These are phyloP conservation scores for Exophiala viscosa DNA, from an alignment of 2,329 filamentous ascomycete species.

Conservation along the genomic window DNA sequence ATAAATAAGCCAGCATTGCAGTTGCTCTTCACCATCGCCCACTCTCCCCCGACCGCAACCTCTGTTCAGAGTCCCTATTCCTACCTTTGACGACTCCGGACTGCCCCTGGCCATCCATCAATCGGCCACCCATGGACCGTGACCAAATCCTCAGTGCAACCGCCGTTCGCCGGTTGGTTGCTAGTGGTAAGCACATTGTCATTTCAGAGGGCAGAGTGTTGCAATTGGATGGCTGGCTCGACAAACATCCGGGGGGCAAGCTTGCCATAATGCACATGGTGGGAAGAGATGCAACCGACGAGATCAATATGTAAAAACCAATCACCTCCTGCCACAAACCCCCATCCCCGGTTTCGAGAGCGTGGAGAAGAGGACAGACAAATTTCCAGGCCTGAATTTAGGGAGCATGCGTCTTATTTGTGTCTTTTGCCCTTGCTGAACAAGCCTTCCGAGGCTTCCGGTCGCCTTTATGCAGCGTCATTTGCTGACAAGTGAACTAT, in stretches of 20 bases:
- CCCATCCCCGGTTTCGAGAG: slow-evolving; percentile 69
- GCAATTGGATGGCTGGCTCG: slow-evolving; percentile 83
- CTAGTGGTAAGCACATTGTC: slow-evolving; percentile 72
- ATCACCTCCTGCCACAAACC: slow-evolving; percentile 76
- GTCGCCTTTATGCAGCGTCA: background rate
- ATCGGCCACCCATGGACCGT: slow-evolving; percentile 2
- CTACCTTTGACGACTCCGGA: no score
- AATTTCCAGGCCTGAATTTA: background rate
- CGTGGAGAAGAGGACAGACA: slow-evolving; percentile 71
- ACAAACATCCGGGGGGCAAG: slow-evolving; percentile 87
- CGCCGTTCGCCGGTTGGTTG: slow-evolving; percentile 58
- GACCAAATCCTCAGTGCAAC: slow-evolving; percentile 1
- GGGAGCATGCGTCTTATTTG: no score
- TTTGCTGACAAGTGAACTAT: slow-evolving; percentile 4
- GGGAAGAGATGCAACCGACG: slow-evolving; percentile 88
- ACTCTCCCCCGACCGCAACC: no score
- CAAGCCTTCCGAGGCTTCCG: no score
- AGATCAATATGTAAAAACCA: slow-evolving; percentile 65
- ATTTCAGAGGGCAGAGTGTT: slow-evolving; percentile 78
- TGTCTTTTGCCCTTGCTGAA: no score
- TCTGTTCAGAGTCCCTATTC: no score
- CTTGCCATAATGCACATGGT: slow-evolving; percentile 92
- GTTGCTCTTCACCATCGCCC: no score
- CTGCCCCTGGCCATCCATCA: background rate
- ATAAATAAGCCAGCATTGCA: no score